Evolutionary conservation across 192 early-diverging fungal species (phyloP), one percentile per base, ranked within the genome.

Genomic region (Coemansia sp.): DNA sequence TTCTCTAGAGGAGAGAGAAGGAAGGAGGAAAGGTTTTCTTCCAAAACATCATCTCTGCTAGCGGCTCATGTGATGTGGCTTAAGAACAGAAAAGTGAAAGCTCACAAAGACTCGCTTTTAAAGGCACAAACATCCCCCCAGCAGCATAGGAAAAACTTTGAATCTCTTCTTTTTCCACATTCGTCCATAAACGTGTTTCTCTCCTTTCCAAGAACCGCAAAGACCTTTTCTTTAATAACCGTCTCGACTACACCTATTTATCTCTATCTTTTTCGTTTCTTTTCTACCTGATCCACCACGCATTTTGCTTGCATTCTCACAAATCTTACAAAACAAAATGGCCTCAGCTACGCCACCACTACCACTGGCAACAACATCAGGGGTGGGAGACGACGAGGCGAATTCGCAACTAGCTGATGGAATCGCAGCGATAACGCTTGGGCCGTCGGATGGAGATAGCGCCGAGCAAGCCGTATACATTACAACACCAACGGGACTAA

Each of bases 401-500:
- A 59, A 59, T 50, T 38, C 28, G 17, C 52, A 60, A 29, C 11
- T 48, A 7, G 20, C 33, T 48, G 61, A 63, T 23, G 71, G 50
- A 50, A 48, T 74, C 10, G 65, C 65, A 15, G 25, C 65, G 17
- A 64, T 77, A 28, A 77, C 52, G 1, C 55, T 77, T 10, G 74
- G 69, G 10, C 68, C 65, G 17, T 48, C 62, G 31, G 61, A 62
- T 10, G 68, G 56, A 42, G 68, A 55, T 37, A 56, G 65, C 59
- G 20, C 23, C 23, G 41, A 63, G n/a, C 69, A 61, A 14, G 54
- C 61, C 29, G 55, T 78, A 20, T 52, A 61, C 25, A 68, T 68
- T n/a, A 72, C 58, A 31, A 72, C 75, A 6, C 68, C 75, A 5
- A 78, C 75, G 0, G 75, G 75, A 5, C 55, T 66, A 29, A 63